Evolutionary conservation across 495 filamentous ascomycete genomes (phyloP).

Genomic region (Xylaria palmicola): DNA sequence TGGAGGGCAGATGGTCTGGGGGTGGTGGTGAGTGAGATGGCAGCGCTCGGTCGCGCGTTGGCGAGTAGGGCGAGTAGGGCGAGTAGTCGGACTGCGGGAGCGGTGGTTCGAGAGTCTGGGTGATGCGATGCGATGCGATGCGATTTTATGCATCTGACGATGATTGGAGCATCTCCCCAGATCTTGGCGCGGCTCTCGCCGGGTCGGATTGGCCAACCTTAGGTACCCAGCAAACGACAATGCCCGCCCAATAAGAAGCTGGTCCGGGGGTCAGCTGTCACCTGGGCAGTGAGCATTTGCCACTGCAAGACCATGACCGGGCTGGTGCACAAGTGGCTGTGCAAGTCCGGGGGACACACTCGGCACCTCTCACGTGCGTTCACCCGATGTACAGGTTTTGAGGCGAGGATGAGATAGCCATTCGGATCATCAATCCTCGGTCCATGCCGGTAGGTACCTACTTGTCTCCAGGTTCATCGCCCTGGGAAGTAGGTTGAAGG

Average conservation of each 20-base stretch:
- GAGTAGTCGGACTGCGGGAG: neutral
- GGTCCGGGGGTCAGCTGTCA: neutral
- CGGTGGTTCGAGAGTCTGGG: neutral
- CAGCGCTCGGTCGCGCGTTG: neutral
- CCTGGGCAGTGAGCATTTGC: no score
- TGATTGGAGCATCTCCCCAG: conserved; percentile 4
- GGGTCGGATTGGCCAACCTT: neutral
- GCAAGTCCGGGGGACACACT: no score
- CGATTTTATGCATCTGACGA: conserved; percentile 1
- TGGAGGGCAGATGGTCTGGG: neutral
- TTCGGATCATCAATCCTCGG: no score
- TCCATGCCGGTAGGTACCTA: neutral
- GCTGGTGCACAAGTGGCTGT: no score
- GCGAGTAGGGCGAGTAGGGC: neutral
- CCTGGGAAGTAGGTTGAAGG: no score
- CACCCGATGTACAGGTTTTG: no score
- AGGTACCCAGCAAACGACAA: neutral
- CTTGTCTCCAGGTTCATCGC: no score
- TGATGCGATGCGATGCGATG: conserved; percentile 4
- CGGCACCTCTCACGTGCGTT: no score
- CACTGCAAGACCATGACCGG: no score
- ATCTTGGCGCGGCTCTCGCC: conserved; percentile 18
- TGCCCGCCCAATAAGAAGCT: neutral
- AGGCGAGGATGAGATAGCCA: no score
- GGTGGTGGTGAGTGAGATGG: neutral